Percentiles rank a stretch among this genome's conserved stretches.
These are phyloP conservation scores for Solioccasus polychromus DNA, from an alignment of 768 basidiomycete genomes.

Conservation along the genomic window DNA sequence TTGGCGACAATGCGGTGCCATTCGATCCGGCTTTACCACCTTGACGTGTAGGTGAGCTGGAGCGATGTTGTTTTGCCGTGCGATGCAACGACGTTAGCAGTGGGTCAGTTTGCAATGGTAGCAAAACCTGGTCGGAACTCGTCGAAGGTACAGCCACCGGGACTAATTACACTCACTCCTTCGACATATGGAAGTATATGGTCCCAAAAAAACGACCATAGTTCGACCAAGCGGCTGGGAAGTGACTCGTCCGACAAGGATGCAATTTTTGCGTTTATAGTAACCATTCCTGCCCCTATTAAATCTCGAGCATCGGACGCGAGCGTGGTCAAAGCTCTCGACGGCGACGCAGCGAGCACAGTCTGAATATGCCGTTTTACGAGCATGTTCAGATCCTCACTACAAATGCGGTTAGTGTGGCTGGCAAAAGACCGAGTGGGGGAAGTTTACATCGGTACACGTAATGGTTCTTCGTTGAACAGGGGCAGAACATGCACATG, in stretches of 20 bases:
- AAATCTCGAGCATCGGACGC: constrained; percentile 80
- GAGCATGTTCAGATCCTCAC: constrained; percentile 84
- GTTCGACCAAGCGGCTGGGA: constrained; percentile 73
- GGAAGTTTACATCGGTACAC: constrained; percentile 70
- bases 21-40: constrained; percentile 38
- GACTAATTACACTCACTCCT: constrained; percentile 55
- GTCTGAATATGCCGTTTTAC: constrained; percentile 76
- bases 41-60: constrained; percentile 52
- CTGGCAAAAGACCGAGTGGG: background rate
- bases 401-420: constrained; percentile 29
- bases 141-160: background rate
- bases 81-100: constrained; percentile 69
- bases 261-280: constrained; percentile 79
- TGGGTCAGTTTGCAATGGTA: constrained; percentile 61
- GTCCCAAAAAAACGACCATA: constrained; percentile 95
- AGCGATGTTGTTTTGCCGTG: constrained; percentile 52
- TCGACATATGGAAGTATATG: constrained; percentile 84
- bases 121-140: constrained; percentile 45
- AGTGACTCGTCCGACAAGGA: constrained; percentile 78
- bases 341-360: constrained; percentile 69
- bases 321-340: constrained; percentile 69
- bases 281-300: constrained; percentile 87
- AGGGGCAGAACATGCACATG: constrained; percentile 87
- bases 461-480: constrained; percentile 87
- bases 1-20: constrained; percentile 38